phyloP scores from a whole-genome alignment of 2,329 filamentous ascomycete species.

The Penicillium sp. region DNA sequence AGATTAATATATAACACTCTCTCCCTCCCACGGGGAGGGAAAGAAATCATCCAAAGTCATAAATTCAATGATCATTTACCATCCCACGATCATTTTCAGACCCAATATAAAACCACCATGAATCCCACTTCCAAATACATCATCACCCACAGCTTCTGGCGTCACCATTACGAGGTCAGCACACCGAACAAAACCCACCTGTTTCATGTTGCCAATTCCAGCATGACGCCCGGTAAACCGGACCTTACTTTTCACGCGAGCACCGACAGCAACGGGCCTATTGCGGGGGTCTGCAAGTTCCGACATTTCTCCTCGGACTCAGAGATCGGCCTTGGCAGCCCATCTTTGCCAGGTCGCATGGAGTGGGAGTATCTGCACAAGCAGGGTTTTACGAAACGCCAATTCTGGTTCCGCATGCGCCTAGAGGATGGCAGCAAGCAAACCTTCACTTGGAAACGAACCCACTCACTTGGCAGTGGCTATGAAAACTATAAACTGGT shows the following conservation, averaged over 20 bases:
- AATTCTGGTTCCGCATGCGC: conserved; percentile 32
- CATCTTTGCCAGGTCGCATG: conserved; percentile 20
- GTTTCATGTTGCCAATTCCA: conserved; percentile 32
- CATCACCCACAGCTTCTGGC: conserved; percentile 25
- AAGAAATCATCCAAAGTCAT: background rate
- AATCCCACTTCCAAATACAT: conserved; percentile 19
- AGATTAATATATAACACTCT: background rate
- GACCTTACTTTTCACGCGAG: conserved; percentile 38
- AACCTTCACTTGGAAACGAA: conserved; percentile 38
- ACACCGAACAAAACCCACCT: conserved; percentile 18
- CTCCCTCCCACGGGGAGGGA: background rate
- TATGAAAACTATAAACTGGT: conserved; percentile 36
- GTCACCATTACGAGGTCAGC: conserved; percentile 26
- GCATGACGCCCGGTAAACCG: conserved; percentile 31
- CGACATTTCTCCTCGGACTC: conserved; percentile 33
- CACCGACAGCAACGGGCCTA: conserved; percentile 23
- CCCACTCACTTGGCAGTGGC: conserved; percentile 28
- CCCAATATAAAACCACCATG: background rate
- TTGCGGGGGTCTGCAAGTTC: conserved; percentile 36
- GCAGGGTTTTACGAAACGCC: conserved; percentile 23
- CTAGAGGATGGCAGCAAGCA: conserved; percentile 13
- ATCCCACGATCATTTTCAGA: background rate
- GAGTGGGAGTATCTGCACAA: conserved; percentile 34
- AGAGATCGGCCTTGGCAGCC: conserved; percentile 37
- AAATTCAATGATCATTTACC: background rate